Evolutionary conservation across 805 yeast genomes (phyloP).

Genomic region (Suhomyces xylopsoci): DNA sequence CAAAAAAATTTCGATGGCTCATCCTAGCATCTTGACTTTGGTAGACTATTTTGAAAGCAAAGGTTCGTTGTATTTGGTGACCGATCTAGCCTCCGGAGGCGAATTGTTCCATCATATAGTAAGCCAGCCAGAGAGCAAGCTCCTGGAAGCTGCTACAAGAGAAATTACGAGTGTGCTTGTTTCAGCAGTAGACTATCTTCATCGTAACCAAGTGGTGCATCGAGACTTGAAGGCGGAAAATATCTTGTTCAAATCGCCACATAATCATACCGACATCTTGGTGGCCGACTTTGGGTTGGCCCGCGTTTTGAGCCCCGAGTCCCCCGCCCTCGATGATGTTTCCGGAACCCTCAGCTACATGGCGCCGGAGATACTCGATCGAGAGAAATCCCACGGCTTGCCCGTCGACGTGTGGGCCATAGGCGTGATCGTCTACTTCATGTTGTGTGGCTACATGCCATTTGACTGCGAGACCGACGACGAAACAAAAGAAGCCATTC

Average conservation of each 20-base stretch:
- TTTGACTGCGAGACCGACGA: constrained; percentile 70
- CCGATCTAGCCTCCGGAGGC: constrained; percentile 66
- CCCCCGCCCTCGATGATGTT: constrained; percentile 40
- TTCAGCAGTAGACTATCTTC: constrained; percentile 57
- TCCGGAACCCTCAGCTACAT: constrained; percentile 74
- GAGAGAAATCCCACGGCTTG: constrained; percentile 51
- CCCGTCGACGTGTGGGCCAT: constrained; percentile 75
- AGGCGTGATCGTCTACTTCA: constrained; percentile 68
- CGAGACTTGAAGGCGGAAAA: constrained; percentile 75
- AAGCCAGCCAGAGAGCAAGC: constrained; percentile 33
- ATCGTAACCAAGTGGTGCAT: constrained; percentile 58
- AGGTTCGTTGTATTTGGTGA: constrained; percentile 52
- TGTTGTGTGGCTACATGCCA: constrained; percentile 73
- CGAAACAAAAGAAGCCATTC: constrained; percentile 66
- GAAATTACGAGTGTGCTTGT: constrained; percentile 49
- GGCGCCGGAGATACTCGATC: constrained; percentile 64
- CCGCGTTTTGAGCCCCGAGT: constrained; percentile 33
- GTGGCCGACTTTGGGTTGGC: constrained; percentile 69
- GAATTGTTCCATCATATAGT: constrained; percentile 64
- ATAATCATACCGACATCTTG: constrained; percentile 34
- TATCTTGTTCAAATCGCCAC: constrained; percentile 45
- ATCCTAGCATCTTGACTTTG: constrained; percentile 56
- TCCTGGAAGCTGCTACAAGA: constrained; percentile 47
- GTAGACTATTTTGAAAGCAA: constrained; percentile 70
- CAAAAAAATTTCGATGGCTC: constrained; percentile 47